Conservation (phyloP, 345 rosid genomes). For the Rhizophora apiculata region DNA sequence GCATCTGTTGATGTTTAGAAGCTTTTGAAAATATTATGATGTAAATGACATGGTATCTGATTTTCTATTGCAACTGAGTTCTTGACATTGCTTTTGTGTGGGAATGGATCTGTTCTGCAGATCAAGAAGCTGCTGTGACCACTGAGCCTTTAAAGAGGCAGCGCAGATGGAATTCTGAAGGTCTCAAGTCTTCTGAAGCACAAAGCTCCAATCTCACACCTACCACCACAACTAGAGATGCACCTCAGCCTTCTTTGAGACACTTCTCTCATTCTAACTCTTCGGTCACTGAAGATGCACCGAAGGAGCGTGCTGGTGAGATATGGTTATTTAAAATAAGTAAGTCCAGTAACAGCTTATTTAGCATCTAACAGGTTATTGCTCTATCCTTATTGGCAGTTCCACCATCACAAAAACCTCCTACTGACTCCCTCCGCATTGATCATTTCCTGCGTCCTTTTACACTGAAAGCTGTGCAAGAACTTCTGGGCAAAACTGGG, state of each 20-base stretch:
- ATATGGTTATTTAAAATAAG: constrained; percentile 7
- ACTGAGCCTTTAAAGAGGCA: constrained; percentile 77
- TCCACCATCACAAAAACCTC: constrained; percentile 80
- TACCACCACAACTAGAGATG: constrained; percentile 52
- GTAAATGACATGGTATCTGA: not conserved
- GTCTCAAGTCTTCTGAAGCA: constrained; percentile 54
- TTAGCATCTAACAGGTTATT: constrained; percentile 7
- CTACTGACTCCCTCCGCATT: constrained; percentile 78
- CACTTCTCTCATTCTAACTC: constrained; percentile 76
- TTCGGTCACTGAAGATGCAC: constrained; percentile 51
- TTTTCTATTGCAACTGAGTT: not conserved
- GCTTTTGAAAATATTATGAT: not conserved
- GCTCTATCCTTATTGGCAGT: constrained; percentile 44
- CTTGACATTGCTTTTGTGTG: not conserved
- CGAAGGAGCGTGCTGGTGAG: constrained; percentile 89
- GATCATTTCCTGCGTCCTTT: constrained; percentile 95
- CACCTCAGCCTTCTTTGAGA: constrained; percentile 37
- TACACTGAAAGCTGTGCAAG: constrained; percentile 96
- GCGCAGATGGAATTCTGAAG: constrained; percentile 83
- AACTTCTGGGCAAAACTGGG: constrained; percentile 88
- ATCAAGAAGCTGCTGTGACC: constrained; percentile 59
- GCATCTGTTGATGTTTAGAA: not conserved
- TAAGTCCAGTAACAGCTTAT: not conserved
- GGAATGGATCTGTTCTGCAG: constrained; percentile 32
- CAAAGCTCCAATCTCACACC: constrained; percentile 46